Conservation (phyloP, 2,329 filamentous ascomycete genomes). For the Neopestalotiopsis clavispora region DNA sequence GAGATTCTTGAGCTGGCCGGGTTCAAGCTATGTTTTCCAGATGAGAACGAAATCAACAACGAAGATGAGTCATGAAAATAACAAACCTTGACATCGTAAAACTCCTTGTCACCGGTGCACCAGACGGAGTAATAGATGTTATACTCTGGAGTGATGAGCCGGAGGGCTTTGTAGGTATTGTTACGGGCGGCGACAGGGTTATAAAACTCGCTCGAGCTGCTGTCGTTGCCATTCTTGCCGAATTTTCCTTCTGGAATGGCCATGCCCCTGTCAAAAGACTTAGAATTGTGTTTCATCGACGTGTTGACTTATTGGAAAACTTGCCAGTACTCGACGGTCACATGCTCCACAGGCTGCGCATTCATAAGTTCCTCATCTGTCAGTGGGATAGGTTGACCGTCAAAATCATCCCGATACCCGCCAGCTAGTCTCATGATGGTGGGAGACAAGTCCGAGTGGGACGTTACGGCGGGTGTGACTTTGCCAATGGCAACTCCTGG, state of each 20-base stretch:
- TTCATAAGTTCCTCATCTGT: slow-evolving; percentile 9
- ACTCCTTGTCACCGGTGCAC: slow-evolving; percentile 70
- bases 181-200: not conserved
- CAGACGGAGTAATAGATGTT: slow-evolving; percentile 54
- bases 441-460: slow-evolving; percentile 51
- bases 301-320: not conserved
- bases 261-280: too few relatives aligned
- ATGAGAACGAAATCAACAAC: not conserved
- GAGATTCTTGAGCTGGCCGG: slow-evolving; percentile 56
- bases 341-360: slow-evolving; percentile 41
- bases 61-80: not conserved
- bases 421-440: slow-evolving; percentile 42
- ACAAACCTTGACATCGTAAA: slow-evolving; percentile 63
- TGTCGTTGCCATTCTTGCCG: too few relatives aligned
- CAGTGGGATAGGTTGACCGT: slow-evolving; percentile 14
- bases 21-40: slow-evolving; percentile 47
- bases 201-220: too few relatives aligned
- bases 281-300: not conserved
- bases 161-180: slow-evolving; percentile 52
- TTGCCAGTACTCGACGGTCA: slow-evolving; percentile 47
- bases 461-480: slow-evolving; percentile 41
- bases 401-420: slow-evolving; percentile 34
- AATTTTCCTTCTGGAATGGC: too few relatives aligned
- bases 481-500: slow-evolving; percentile 42
- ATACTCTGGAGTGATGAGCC: slow-evolving; percentile 35